Percentiles rank a stretch among this genome's conserved stretches.
These are phyloP conservation scores for Cladosporium sp. DNA, from an alignment of 2,329 filamentous ascomycete species.

Conservation along the genomic window DNA sequence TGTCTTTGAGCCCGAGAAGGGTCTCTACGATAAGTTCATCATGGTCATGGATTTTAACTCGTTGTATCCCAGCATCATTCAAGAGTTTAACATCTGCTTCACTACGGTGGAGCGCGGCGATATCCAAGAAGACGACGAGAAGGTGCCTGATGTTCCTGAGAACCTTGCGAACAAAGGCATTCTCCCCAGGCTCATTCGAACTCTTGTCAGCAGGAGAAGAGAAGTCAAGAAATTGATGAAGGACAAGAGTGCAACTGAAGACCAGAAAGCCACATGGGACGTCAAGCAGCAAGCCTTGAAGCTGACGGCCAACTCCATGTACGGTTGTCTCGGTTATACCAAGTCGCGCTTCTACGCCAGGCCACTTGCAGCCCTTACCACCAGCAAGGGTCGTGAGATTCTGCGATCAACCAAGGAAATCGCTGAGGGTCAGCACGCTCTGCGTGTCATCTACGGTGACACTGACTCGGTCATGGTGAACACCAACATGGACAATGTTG, in stretches of 20 bases:
- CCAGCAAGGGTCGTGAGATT: slow-evolving; percentile 97
- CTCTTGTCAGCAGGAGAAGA: slow-evolving; percentile 79
- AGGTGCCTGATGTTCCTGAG: slow-evolving; percentile 78
- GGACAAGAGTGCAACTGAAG: slow-evolving; percentile 76
- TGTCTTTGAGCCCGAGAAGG: slow-evolving; percentile 96
- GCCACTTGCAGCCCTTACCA: slow-evolving; percentile 91
- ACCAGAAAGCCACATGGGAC: slow-evolving; percentile 91
- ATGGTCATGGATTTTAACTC: slow-evolving; percentile 99
- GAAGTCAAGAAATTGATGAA: slow-evolving; percentile 98
- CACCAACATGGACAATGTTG: slow-evolving; percentile 90
- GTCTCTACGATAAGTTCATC: slow-evolving; percentile 96
- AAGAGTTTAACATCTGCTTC: slow-evolving; percentile 99
- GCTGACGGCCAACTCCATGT: slow-evolving; percentile 99
- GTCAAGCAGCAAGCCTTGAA: slow-evolving; percentile 97
- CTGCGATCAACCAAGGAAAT: slow-evolving; percentile 92
- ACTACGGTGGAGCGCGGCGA: slow-evolving; percentile 83
- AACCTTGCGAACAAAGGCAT: slow-evolving; percentile 74
- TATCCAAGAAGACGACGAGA: slow-evolving; percentile 75
- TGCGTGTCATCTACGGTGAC: slow-evolving; percentile 97
- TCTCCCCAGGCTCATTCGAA: slow-evolving; percentile 84
- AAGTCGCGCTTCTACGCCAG: slow-evolving; percentile 97
- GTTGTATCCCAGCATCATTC: slow-evolving; percentile 96
- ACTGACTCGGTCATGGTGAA: slow-evolving; percentile 99
- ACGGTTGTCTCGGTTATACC: slow-evolving; percentile 94
- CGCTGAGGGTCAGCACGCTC: slow-evolving; percentile 74